These are phyloP conservation scores for Rhexocercosporidium sp. DNA, from an alignment of 2,329 filamentous ascomycete species.

Conservation along the genomic window DNA sequence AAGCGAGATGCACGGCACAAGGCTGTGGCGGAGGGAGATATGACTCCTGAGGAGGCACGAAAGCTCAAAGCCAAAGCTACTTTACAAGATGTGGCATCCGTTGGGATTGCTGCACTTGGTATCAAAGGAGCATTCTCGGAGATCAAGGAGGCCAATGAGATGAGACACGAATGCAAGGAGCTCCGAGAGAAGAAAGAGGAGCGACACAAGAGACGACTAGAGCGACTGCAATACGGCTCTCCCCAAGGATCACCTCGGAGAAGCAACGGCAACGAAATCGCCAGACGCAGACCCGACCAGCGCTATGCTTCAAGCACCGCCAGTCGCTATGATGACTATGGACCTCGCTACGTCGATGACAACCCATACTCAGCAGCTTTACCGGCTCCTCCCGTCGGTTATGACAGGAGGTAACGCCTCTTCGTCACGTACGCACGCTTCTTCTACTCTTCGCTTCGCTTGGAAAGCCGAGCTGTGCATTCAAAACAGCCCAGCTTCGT, in stretches of 20 bases:
- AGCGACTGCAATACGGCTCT: slow-evolving; percentile 46
- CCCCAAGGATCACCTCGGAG: slow-evolving; percentile 24
- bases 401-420: slow-evolving; percentile 27
- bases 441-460: slow-evolving; percentile 13
- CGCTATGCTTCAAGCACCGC: slow-evolving; percentile 25
- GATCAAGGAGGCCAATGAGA: slow-evolving; percentile 71
- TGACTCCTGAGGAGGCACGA: slow-evolving; percentile 64
- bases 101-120: slow-evolving; percentile 70
- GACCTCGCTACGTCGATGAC: slow-evolving; percentile 48
- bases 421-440: slow-evolving; percentile 19
- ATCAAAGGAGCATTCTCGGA: slow-evolving; percentile 68
- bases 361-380: slow-evolving; percentile 49
- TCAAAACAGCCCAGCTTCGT: slow-evolving; percentile 4
- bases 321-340: slow-evolving; percentile 43
- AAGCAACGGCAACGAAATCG: slow-evolving; percentile 43
- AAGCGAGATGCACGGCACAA: slow-evolving; percentile 65
- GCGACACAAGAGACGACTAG: slow-evolving; percentile 50
- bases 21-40: slow-evolving; percentile 66
- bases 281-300: slow-evolving; percentile 23
- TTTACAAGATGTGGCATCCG: slow-evolving; percentile 67
- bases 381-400: slow-evolving; percentile 42
- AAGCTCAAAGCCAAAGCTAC: slow-evolving; percentile 67
- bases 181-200: slow-evolving; percentile 56
- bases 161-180: slow-evolving; percentile 60
- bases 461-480: neutral